Conservation (phyloP, 2,329 filamentous ascomycete species). For the Pestalotiopsis sp. region DNA sequence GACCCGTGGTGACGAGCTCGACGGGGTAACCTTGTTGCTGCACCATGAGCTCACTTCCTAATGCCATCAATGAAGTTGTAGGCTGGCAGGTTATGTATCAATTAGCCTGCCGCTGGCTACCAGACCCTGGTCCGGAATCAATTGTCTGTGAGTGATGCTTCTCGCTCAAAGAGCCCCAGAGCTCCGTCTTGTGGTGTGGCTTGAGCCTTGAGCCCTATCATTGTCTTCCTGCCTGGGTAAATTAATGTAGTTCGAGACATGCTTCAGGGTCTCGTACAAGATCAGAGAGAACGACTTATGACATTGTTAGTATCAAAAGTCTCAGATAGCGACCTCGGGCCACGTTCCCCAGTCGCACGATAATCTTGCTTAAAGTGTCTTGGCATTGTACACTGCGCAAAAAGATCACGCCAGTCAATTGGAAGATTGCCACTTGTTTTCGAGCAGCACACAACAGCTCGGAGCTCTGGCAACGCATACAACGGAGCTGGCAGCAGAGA, state of each 20-base stretch:
- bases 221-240: neutral
- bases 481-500: neutral
- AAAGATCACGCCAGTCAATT: neutral
- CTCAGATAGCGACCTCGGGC: neutral
- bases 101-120: neutral
- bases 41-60: neutral
- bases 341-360: neutral
- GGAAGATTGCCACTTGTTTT: neutral
- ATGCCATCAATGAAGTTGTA: neutral
- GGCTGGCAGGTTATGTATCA: neutral
- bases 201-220: neutral
- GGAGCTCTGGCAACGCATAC: neutral
- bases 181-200: neutral
- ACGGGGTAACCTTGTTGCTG: conserved; percentile 12
- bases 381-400: neutral
- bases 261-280: neutral
- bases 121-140: neutral
- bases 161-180: neutral
- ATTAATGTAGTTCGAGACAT: neutral
- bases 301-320: neutral
- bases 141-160: neutral
- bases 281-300: neutral
- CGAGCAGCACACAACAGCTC: neutral
- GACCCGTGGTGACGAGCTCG: neutral
- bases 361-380: neutral